Evolutionary conservation across 2,329 filamentous ascomycete species (phyloP), one percentile per base, ranked within the genome.

Genomic region (Hypomyces perniciosus): DNA sequence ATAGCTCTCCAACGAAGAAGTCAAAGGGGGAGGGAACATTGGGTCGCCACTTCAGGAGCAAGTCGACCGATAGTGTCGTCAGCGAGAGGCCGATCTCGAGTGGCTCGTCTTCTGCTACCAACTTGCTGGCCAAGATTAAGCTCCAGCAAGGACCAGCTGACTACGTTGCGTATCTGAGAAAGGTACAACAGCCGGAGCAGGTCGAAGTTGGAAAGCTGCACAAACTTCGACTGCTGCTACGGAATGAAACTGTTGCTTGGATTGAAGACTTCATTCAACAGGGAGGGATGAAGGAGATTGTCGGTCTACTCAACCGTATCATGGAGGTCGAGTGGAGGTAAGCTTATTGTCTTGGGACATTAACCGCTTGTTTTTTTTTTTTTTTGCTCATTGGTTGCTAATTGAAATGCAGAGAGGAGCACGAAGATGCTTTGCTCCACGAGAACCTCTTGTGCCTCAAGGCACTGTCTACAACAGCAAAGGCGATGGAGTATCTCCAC

Each of bases 321-420:
- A 90, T 96, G 80, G 86, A 86, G 46, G 85, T 99, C 33, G 93
- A 97, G 68, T 99, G 93, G 92, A 89, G 91, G 87, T 90, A 52
- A 51, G 51, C 49, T 13, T 12, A 26, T 12, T 28, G 8, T 13
- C 45, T n/a, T 44, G 20, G 13, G 5, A 27, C 12, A 12, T 6
- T 10, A 28, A 27, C 29, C 20, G 12, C 27, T 28, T 31, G 20
- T 13, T 26, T 27, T 28, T 10, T 38, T 33, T 8, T 47, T 39
- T 1, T 20, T n/a, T 10, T 39, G 31, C 27, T 27, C 27, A 8
- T 34, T 38, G 9, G 40, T 7, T 8, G 37, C 43, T 51, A 35
- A 51, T 39, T 5, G 13, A 4, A 20, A 27, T 48, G 53, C 58
- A 90, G 88, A 63, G 93, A 96, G 75, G 93, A 97, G 61, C 92